Percentiles rank a stretch among this genome's conserved stretches.
Conservation (phyloP, 1,284 basidiomycete genomes). For the Puccinia horiana region DNA sequence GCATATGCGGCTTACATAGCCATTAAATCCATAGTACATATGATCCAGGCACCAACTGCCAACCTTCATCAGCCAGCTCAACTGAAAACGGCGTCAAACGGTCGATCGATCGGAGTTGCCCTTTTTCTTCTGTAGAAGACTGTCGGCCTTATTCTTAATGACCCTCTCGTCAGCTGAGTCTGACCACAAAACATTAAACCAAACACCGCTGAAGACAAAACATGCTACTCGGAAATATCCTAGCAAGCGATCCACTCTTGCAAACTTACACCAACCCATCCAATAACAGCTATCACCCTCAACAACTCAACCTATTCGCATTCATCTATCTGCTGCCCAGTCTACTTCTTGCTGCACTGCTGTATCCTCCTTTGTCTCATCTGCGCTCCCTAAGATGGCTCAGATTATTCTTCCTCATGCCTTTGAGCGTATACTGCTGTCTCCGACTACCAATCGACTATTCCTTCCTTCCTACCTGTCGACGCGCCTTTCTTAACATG, state of each 20-base stretch:
- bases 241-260: constrained; percentile 7
- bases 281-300: background rate
- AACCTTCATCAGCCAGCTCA: too few species aligned
- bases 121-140: too few species aligned
- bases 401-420: background rate
- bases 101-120: too few species aligned
- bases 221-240: background rate
- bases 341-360: background rate
- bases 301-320: background rate
- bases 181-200: too few species aligned
- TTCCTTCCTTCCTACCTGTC: constrained; percentile 6
- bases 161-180: too few species aligned
- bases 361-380: background rate
- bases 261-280: constrained; percentile 8
- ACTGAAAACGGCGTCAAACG: too few species aligned
- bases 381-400: background rate
- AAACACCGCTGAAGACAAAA: too few species aligned
- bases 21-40: too few species aligned
- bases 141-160: too few species aligned
- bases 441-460: constrained; percentile 19
- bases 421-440: background rate
- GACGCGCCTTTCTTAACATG: background rate
- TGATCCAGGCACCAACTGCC: too few species aligned
- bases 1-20: too few species aligned
- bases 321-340: background rate